Base-by-base conservation (phyloP, 306 rosid genomes). In the Pterocarpus santalinus region DNA sequence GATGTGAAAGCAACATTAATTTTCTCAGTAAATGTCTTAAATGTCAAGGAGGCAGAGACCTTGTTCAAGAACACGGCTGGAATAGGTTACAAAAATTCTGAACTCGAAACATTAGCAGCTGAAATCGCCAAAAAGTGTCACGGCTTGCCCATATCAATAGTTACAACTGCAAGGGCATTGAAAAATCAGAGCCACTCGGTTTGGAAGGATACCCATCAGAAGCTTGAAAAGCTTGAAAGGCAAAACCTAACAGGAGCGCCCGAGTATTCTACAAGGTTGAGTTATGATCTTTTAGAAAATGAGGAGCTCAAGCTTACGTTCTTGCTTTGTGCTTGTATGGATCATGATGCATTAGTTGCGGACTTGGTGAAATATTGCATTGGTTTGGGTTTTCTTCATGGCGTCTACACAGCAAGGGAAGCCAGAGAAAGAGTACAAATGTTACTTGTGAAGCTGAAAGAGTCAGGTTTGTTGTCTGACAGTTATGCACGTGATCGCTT, bases 41-140 rank as follows among this genome's bases (percentile, higher is more conserved):
- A 28, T 16, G 33, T 52, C 3, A 41, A 8, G 10, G 79, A 80
- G 53, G 56, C 83, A 49, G 36, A 80, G 56, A 4, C 0, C 1
- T 1, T 80, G 2, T 72, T 80, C 64, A 80, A 49, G 35, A 49
- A 4, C 10, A 72, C 0, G 46, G 84, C 38, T 63, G 79, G 36
- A 63, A 1, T 62, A 34, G 34, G 7, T 28, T 47, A 28, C 3
- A 1, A 8, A 2, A 3, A 52, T 14, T 52, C 58, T 13, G 8
- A 52, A 4, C 10, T 15, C 1, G 58, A 2, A 13, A 15, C 4
- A n/a, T 2, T 52, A 52, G 58, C 58, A 0, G 17, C 17, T 52
- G 12, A 52, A 4, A 52, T 52, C 5, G 17, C 53, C 53, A 47
- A 47, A 13, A 47, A 47, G 5, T 47, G 53, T 47, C 0, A 11